Evolutionary conservation across 1,284 basidiomycete genomes (phyloP).

Genomic region (Chondrostereum purpureum): DNA sequence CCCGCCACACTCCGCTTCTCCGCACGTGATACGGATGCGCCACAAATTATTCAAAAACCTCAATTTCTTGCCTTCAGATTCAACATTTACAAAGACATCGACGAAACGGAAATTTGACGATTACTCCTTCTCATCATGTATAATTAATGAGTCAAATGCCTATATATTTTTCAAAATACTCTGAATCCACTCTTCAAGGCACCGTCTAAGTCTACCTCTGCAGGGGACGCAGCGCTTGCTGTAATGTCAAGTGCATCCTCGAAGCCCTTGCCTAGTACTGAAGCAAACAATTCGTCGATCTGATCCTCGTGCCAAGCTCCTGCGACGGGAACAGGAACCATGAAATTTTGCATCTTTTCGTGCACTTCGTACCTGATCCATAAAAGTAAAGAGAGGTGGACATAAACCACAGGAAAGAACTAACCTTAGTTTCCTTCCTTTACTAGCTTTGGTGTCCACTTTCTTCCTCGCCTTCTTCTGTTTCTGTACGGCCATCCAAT

Average conservation of each 20-base stretch:
- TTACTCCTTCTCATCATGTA: too few relatives aligned
- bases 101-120: too few relatives aligned
- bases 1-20: too few relatives aligned
- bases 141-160: too few relatives aligned
- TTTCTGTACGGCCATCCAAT: slow-evolving; percentile 63
- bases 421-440: slow-evolving; percentile 80
- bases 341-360: slow-evolving; percentile 91
- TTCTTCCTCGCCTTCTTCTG: slow-evolving; percentile 70
- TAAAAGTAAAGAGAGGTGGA: too few relatives aligned
- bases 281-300: slow-evolving; percentile 86
- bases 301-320: slow-evolving; percentile 88
- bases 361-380: slow-evolving; percentile 76
- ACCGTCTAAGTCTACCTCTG: slow-evolving; percentile 23
- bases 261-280: slow-evolving; percentile 71
- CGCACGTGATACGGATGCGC: too few relatives aligned
- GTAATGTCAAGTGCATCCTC: slow-evolving; percentile 25
- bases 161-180: slow-evolving; percentile 39
- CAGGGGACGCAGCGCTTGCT: slow-evolving; percentile 18
- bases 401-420: too few relatives aligned
- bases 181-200: slow-evolving; percentile 40
- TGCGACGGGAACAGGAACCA: slow-evolving; percentile 74
- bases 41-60: too few relatives aligned
- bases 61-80: too few relatives aligned
- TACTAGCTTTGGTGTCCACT: slow-evolving; percentile 91
- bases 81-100: too few relatives aligned